Evolutionary conservation across 164 flowering plant genomes (phyloP).

Genomic region (Santalum album): DNA sequence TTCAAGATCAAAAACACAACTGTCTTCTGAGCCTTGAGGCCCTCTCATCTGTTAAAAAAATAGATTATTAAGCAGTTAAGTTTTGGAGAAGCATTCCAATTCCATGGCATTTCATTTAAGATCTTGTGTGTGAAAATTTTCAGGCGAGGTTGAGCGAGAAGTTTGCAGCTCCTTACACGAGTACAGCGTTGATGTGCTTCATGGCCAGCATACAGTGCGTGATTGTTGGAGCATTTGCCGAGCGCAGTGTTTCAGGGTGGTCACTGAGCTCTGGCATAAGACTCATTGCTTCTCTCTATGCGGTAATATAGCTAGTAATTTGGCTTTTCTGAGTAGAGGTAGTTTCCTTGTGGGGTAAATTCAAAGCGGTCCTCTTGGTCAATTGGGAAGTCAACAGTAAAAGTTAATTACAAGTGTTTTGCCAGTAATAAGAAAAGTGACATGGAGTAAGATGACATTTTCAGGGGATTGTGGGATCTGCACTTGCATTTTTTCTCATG

Average conservation of each 20-base stretch:
- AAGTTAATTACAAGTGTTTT: too few species aligned
- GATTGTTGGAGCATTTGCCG: conserved; percentile 21
- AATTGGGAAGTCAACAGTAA: too few species aligned
- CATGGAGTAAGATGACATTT: not conserved
- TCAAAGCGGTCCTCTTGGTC: too few species aligned
- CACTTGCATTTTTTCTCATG: conserved; percentile 45
- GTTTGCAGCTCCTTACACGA: conserved; percentile 45
- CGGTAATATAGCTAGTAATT: conserved; percentile 16
- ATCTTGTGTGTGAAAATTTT: not conserved
- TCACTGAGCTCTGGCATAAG: conserved; percentile 31
- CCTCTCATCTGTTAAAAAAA: too few species aligned
- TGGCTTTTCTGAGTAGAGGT: too few species aligned
- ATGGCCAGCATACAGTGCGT: conserved; percentile 42
- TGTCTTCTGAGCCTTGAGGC: too few species aligned
- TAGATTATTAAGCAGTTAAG: too few species aligned
- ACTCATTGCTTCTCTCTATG: conserved; percentile 30
- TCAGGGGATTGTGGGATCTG: conserved; percentile 71
- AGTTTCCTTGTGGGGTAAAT: too few species aligned
- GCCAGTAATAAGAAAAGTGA: too few species aligned
- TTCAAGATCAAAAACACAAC: too few species aligned
- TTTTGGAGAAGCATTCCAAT: too few species aligned
- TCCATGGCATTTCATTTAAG: too few species aligned
- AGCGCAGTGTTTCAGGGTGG: conserved; percentile 37
- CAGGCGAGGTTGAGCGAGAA: conserved; percentile 41
- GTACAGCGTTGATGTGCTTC: conserved; percentile 40